These are phyloP conservation scores for Amauroascus verrucosus DNA, from an alignment of 2,329 filamentous ascomycete species.

Conservation along the genomic window DNA sequence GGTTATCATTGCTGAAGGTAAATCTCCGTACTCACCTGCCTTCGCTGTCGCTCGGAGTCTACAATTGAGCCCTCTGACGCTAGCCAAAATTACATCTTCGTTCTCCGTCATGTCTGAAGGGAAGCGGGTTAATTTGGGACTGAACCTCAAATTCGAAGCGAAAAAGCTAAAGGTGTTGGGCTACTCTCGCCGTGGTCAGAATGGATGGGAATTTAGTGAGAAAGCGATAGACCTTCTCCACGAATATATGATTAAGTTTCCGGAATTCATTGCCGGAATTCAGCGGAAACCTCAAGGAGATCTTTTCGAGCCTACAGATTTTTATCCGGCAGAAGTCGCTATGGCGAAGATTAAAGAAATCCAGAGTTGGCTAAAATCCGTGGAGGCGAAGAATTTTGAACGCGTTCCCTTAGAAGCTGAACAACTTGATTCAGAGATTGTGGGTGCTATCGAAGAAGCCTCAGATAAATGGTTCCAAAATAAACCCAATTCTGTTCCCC, in stretches of 20 bases:
- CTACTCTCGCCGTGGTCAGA: slow-evolving; percentile 75
- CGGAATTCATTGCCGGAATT: slow-evolving; percentile 86
- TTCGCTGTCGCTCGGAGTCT: slow-evolving; percentile 79
- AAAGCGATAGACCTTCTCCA: slow-evolving; percentile 71
- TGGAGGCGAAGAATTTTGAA: slow-evolving; percentile 86
- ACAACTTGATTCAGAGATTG: slow-evolving; percentile 85
- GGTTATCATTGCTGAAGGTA: slow-evolving; percentile 57
- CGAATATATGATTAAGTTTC: slow-evolving; percentile 87
- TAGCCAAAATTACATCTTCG: slow-evolving; percentile 93
- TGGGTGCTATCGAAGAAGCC: slow-evolving; percentile 65
- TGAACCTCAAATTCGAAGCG: slow-evolving; percentile 94
- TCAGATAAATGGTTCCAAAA: slow-evolving; percentile 54
- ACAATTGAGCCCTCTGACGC: slow-evolving; percentile 68
- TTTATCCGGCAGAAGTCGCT: slow-evolving; percentile 67
- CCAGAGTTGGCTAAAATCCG: slow-evolving; percentile 78
- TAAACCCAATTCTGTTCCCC: slow-evolving; percentile 47
- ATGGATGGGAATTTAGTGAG: slow-evolving; percentile 91
- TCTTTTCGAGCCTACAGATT: slow-evolving; percentile 72
- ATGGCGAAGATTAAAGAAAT: slow-evolving; percentile 84
- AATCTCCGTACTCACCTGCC: slow-evolving; percentile 71
- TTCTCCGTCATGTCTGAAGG: slow-evolving; percentile 78
- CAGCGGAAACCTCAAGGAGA: slow-evolving; percentile 76
- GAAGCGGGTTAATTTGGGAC: slow-evolving; percentile 74
- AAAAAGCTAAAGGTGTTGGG: slow-evolving; percentile 93
- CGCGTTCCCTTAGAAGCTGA: slow-evolving; percentile 92